These are phyloP conservation scores for Synchytrium microbalum DNA, from an alignment of 371 early-diverging fungal genomes.

Conservation along the genomic window DNA sequence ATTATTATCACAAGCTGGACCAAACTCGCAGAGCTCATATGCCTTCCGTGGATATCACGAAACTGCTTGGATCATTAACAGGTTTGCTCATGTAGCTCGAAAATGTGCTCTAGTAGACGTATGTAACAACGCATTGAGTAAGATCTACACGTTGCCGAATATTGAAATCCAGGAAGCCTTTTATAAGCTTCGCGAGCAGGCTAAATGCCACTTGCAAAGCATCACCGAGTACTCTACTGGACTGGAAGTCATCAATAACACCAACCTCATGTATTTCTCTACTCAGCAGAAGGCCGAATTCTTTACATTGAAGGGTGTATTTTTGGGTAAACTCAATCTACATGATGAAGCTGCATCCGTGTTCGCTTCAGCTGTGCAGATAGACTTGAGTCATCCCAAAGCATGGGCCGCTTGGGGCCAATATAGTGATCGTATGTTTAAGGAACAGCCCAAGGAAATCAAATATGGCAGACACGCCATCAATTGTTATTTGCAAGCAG, in stretches of 20 bases:
- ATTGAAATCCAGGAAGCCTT: slow-evolving; percentile 88
- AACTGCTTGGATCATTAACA: slow-evolving; percentile 99
- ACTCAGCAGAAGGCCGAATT: slow-evolving; percentile 96
- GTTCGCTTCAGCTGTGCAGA: slow-evolving; percentile 88
- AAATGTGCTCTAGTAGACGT: slow-evolving; percentile 92
- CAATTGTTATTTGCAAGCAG: slow-evolving; percentile 94
- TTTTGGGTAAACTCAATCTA: slow-evolving; percentile 78
- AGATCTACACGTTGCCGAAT: slow-evolving; percentile 97
- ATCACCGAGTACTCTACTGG: slow-evolving; percentile 83
- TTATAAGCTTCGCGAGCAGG: slow-evolving; percentile 95
- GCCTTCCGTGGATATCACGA: slow-evolving; percentile 98
- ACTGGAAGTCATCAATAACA: slow-evolving; percentile 96
- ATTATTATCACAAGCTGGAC: slow-evolving; percentile 38
- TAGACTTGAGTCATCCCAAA: slow-evolving; percentile 79
- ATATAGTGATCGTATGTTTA: slow-evolving; percentile 86
- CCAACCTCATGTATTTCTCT: slow-evolving; percentile 94
- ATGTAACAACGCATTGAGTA: slow-evolving; percentile 84
- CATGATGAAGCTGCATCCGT: slow-evolving; percentile 87
- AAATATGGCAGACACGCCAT: slow-evolving; percentile 87
- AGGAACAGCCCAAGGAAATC: slow-evolving; percentile 69
- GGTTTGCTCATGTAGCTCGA: slow-evolving; percentile 98
- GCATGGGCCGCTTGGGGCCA: slow-evolving; percentile 98
- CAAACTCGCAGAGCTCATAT: slow-evolving; percentile 61
- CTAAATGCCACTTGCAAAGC: slow-evolving; percentile 90
- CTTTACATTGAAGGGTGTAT: slow-evolving; percentile 90